Base-by-base conservation (phyloP, 2,329 filamentous ascomycete genomes). In the Blumeria hordei region DNA sequence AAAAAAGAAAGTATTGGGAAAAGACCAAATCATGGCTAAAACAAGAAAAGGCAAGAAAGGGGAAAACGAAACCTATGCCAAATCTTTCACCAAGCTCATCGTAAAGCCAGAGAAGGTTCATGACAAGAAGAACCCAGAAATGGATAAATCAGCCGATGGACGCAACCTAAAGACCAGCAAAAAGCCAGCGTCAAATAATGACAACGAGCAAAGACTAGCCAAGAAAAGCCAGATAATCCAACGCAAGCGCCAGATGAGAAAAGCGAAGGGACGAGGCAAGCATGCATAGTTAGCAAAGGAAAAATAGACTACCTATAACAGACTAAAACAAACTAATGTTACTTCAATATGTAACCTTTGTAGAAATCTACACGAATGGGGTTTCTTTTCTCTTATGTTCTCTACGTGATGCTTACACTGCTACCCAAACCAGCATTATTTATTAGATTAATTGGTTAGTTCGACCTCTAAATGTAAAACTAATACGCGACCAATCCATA, bases 211-310 rank as follows among this genome's bases (percentile, higher is more conserved):
- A 58, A 70, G 71, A 68, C 65, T 78, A 55, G 75, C 76, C 32
- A 77, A 75, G 65, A 70, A 77, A 59, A 85, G 87, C 63, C 81
- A 80, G 64, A 85, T 95, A 64, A 93, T 94, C 67, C 81, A 80
- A 52, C 81, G 85, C 67, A 95, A 94, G 72, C 75, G 87, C 59
- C 77, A 83, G 71, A 76, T 83, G 72, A 78, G 87, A 57, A 83
- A 83, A 68, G 83, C 61, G n/a, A 53, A 37, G 21, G 21, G 21
- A 28, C 21, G 21, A 28, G 21, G 21, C 21, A 28, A 28, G 21
- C 21, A 28, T 28, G 21, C 21, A 28, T 28, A 28, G 4, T 28
- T 28, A 28, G 21, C 21, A 28, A 28, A 28, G 21, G 21, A 28
- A 28, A 28, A 28, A 28, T 28, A 28, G 21, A 28, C 21, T 28